These are phyloP conservation scores for Citrus medica DNA, from an alignment of 345 rosid species.

Conservation along the genomic window DNA sequence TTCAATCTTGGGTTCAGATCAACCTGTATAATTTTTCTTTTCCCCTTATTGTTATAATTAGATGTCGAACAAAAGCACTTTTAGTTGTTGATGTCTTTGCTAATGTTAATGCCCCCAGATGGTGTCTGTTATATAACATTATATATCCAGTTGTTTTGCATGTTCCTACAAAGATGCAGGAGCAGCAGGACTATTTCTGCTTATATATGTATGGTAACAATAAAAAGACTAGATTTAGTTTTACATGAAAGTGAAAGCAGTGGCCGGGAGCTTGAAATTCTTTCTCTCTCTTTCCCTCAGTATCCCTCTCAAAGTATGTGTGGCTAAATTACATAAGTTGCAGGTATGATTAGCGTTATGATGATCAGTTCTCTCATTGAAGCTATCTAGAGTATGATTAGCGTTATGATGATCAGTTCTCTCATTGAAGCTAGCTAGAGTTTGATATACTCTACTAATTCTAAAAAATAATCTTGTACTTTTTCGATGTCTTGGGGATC, in stretches of 20 bases:
- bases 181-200: conserved; percentile 5
- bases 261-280: neutral
- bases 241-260: conserved; percentile 15
- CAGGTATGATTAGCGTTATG: neutral
- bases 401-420: neutral
- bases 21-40: conserved; percentile 23
- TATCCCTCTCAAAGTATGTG: neutral
- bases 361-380: neutral
- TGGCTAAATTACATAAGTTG: neutral
- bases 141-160: neutral
- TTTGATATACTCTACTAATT: neutral
- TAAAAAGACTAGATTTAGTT: conserved; percentile 11
- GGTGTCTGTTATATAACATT: neutral
- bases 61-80: conserved; percentile 22
- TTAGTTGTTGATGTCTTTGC: conserved; percentile 2
- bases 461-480: neutral
- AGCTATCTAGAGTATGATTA: neutral
- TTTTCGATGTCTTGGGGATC: conserved; percentile 45
- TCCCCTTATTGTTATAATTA: conserved; percentile 1
- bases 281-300: neutral
- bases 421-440: neutral
- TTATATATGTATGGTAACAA: conserved; percentile 11
- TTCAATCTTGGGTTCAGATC: conserved; percentile 17
- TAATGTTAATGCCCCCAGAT: neutral
- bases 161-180: conserved; percentile 15